Conservation (phyloP, 306 rosid genomes). For the Sphenostylis stenocarpa region DNA sequence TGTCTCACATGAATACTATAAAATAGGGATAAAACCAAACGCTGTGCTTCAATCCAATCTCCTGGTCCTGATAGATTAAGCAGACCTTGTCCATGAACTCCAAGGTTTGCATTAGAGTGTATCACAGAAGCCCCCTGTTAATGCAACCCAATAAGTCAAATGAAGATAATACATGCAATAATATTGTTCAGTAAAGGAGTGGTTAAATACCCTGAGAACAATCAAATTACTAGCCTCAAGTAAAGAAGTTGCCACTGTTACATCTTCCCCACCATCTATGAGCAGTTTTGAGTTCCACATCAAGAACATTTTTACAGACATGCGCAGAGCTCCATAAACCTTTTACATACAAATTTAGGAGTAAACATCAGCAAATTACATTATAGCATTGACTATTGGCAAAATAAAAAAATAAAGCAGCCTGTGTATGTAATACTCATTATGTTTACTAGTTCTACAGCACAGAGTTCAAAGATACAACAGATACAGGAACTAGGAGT, state of each 20-base stretch:
- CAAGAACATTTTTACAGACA: slow-evolving; percentile 98
- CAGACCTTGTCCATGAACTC: slow-evolving; percentile 97
- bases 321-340: slow-evolving; percentile 98
- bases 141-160: slow-evolving; percentile 35
- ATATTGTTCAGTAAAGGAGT: slow-evolving; percentile 26
- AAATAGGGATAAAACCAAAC: slow-evolving; percentile 89
- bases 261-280: slow-evolving; percentile 90
- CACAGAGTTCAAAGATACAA: slow-evolving; percentile 10
- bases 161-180: slow-evolving; percentile 31
- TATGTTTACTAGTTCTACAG: slow-evolving; percentile 16
- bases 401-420: slow-evolving; percentile 3
- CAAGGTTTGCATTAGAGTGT: slow-evolving; percentile 99
- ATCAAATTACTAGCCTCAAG: slow-evolving; percentile 97
- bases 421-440: background rate
- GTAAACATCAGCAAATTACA: slow-evolving; percentile 8
- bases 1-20: slow-evolving; percentile 85
- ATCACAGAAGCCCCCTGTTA: slow-evolving; percentile 86
- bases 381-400: background rate
- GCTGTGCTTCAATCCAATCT: slow-evolving; percentile 95
- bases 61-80: slow-evolving; percentile 95
- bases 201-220: slow-evolving; percentile 80
- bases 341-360: slow-evolving; percentile 35
- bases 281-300: slow-evolving; percentile 99
- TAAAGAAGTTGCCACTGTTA: slow-evolving; percentile 76
- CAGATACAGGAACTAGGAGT: slow-evolving; percentile 5